phyloP scores from a whole-genome alignment of 106 monocot genomes.

The Platanthera zijinensis region DNA sequence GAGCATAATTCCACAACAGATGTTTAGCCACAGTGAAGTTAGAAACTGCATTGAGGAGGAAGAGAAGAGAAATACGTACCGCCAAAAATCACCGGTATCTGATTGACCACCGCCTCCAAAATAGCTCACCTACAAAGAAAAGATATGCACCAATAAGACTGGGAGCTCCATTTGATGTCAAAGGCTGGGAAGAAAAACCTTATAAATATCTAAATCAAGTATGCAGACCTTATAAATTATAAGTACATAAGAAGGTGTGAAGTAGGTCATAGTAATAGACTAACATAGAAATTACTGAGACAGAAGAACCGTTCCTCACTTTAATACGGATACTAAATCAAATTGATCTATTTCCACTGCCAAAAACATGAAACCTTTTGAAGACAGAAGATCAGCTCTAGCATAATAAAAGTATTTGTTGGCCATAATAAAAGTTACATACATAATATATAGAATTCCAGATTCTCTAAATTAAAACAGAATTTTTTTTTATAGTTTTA shows the following conservation, averaged over 20 bases:
- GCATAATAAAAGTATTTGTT: not conserved
- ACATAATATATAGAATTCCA: not conserved
- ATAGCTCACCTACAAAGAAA: slow-evolving; percentile 47
- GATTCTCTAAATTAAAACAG: not conserved
- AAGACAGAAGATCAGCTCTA: not conserved
- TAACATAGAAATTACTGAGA: slow-evolving; percentile 37
- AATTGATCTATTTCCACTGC: slow-evolving; percentile 80
- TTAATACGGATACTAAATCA: slow-evolving; percentile 77
- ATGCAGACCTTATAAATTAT: not conserved
- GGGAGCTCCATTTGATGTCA: not conserved
- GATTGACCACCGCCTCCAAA: slow-evolving; percentile 58
- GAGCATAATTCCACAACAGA: not conserved
- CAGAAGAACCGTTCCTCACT: slow-evolving; percentile 77
- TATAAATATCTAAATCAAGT: not conserved
- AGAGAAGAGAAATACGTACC: slow-evolving; percentile 28
- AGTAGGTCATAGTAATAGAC: not conserved
- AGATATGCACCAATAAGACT: not conserved
- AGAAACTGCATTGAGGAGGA: not conserved
- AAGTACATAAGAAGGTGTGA: not conserved
- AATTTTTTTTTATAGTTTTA: not conserved
- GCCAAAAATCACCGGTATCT: slow-evolving; percentile 80
- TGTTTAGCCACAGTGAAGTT: not conserved
- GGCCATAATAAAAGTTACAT: not conserved
- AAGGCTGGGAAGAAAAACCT: not conserved
- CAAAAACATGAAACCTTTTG: slow-evolving; percentile 93